phyloP scores from a whole-genome alignment of 164 flowering plant genomes.

The Dillenia suffruticosa region DNA sequence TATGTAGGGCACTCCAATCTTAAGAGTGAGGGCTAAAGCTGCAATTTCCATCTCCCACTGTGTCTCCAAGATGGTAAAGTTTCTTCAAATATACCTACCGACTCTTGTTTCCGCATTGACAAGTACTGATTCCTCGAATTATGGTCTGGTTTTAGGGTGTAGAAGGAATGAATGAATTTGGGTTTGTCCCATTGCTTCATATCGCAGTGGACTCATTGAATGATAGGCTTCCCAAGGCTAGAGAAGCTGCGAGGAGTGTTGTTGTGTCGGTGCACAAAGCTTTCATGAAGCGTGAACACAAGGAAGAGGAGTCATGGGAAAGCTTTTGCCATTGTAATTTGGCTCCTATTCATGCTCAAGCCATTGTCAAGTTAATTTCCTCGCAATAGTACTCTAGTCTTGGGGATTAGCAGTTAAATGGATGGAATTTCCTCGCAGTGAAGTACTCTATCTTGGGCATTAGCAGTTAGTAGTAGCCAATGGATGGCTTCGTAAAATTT shows the following conservation, averaged over 20 bases:
- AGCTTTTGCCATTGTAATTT: slow-evolving; percentile 62
- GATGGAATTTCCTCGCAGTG: background rate
- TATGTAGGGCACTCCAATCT: slow-evolving; percentile 58
- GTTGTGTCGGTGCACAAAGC: slow-evolving; percentile 35
- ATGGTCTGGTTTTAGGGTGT: slow-evolving; percentile 36
- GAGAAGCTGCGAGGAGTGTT: slow-evolving; percentile 77
- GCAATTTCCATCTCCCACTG: slow-evolving; percentile 65
- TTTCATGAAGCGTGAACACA: slow-evolving; percentile 38
- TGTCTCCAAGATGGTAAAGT: slow-evolving; percentile 66
- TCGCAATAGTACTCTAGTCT: slow-evolving; percentile 9
- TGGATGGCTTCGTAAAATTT: no score
- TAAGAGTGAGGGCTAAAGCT: slow-evolving; percentile 76
- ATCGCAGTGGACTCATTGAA: slow-evolving; percentile 61
- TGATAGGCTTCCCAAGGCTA: slow-evolving; percentile 85
- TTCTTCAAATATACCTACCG: background rate
- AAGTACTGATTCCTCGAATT: no score
- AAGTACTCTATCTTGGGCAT: background rate
- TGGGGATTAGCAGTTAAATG: background rate
- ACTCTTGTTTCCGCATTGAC: no score
- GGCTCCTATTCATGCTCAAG: slow-evolving; percentile 61
- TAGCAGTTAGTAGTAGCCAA: no score
- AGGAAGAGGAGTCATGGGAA: slow-evolving; percentile 65
- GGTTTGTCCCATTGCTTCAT: slow-evolving; percentile 44
- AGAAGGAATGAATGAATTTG: slow-evolving; percentile 63
- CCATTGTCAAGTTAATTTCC: slow-evolving; percentile 52